These are phyloP conservation scores for Arthrobotrys entomopaga DNA, from an alignment of 2,329 filamentous ascomycete genomes.

Conservation along the genomic window DNA sequence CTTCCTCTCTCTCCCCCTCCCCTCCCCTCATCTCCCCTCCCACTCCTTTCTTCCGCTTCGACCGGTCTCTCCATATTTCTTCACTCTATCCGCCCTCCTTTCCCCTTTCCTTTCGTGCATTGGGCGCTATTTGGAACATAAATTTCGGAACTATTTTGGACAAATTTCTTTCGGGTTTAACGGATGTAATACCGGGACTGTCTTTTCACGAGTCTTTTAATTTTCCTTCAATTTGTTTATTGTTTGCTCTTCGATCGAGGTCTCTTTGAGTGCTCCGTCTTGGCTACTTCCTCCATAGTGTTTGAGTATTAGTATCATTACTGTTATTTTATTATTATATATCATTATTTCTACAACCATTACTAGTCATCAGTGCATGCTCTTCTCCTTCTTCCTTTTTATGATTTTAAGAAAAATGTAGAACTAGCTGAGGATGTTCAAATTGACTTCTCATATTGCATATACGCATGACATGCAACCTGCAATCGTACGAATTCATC, in stretches of 20 bases:
- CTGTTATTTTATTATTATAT: too few species aligned
- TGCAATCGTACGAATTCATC: too few species aligned
- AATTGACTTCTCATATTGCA: neutral
- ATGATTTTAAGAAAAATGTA: constrained; percentile 16
- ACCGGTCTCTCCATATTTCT: neutral
- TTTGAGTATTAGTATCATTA: too few species aligned
- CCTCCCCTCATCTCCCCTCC: neutral
- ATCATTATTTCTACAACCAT: too few species aligned
- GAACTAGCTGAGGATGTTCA: constrained; percentile 14
- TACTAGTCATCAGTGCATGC: too few species aligned
- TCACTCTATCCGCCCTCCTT: constrained; percentile 28
- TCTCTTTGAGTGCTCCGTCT: neutral
- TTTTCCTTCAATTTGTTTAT: constrained; percentile 35
- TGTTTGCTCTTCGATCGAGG: neutral
- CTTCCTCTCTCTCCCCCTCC: constrained; percentile 52
- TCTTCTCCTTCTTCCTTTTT: neutral
- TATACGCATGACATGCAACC: too few species aligned
- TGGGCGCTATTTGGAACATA: constrained; percentile 33
- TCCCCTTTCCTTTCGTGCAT: constrained; percentile 19
- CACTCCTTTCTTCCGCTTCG: too few species aligned
- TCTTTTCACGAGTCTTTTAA: neutral
- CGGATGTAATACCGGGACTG: constrained; percentile 43
- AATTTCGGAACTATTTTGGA: constrained; percentile 36
- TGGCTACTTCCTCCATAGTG: too few species aligned
- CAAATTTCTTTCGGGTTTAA: constrained; percentile 20